Evolutionary conservation across 192 early-diverging fungal species (phyloP).

Genomic region (Coemansia sp.): DNA sequence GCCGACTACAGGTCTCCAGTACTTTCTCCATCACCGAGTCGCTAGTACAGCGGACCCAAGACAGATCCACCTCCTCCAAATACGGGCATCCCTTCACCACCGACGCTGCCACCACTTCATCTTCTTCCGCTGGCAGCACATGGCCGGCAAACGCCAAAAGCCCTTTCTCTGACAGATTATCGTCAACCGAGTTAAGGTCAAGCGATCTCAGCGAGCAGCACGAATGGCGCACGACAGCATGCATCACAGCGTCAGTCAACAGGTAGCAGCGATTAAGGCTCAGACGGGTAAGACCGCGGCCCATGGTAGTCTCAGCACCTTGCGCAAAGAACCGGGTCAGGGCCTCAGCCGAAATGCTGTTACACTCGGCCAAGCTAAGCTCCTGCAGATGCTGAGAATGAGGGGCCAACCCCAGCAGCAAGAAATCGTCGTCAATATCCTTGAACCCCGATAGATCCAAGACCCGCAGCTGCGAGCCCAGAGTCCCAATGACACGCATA

Average conservation of each 20-base stretch:
- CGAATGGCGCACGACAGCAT: conserved; percentile 64
- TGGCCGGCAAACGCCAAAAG: conserved; percentile 60
- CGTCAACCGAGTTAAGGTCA: conserved; percentile 73
- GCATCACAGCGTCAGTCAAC: conserved; percentile 66
- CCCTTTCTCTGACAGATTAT: conserved; percentile 61
- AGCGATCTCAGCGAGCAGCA: conserved; percentile 61
- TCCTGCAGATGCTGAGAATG: conserved; percentile 28
- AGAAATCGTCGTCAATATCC: conserved; percentile 42
- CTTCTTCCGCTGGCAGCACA: conserved; percentile 11
- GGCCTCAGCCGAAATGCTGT: conserved; percentile 27
- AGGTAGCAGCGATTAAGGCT: conserved; percentile 67
- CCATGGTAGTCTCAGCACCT: neutral
- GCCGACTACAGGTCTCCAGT: conserved; percentile 50
- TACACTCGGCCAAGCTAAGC: conserved; percentile 41
- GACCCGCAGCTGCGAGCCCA: conserved; percentile 36
- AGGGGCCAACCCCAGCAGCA: conserved; percentile 19
- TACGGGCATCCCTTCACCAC: conserved; percentile 40
- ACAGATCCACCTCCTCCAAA: conserved; percentile 67
- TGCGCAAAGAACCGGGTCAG: conserved; percentile 34
- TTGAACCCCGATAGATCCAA: conserved; percentile 45
- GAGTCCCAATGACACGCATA: conserved; percentile 23
- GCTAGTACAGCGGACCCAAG: conserved; percentile 77
- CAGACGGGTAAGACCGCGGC: conserved; percentile 54
- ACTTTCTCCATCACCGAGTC: conserved; percentile 71
- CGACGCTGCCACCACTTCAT: neutral